Evolutionary conservation across 139 green algal species (phyloP).

Genomic region (Chloropicon primus): DNA sequence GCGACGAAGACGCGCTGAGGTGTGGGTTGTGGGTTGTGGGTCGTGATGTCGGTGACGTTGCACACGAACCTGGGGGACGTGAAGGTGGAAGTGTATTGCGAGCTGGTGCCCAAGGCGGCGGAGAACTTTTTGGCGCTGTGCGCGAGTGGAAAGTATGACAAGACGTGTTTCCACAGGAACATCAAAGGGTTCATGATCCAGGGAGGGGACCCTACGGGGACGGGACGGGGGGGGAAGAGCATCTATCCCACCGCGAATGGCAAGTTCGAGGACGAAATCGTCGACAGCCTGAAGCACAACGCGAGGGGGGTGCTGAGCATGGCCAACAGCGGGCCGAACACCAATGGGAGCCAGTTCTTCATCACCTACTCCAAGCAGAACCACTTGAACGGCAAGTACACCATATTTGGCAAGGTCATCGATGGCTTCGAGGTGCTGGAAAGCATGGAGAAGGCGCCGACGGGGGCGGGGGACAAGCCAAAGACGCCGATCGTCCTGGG

Average conservation of each 20-base stretch:
- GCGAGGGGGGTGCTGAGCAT: conserved; percentile 85
- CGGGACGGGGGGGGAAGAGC: conserved; percentile 78
- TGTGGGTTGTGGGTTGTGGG: background rate
- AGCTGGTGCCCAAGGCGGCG: conserved; percentile 50
- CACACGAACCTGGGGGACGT: conserved; percentile 92
- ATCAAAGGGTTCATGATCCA: conserved; percentile 93
- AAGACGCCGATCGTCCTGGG: background rate
- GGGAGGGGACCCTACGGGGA: conserved; percentile 75
- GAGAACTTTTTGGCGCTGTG: conserved; percentile 93
- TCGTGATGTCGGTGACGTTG: conserved; percentile 61
- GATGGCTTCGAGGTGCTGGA: conserved; percentile 86
- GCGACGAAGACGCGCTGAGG: no score
- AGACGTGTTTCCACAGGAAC: conserved; percentile 83
- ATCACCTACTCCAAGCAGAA: conserved; percentile 86
- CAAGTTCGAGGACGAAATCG: conserved; percentile 92
- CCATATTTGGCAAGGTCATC: conserved; percentile 84
- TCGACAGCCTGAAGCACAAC: conserved; percentile 69
- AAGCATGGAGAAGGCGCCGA: conserved; percentile 81
- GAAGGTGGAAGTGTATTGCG: conserved; percentile 91
- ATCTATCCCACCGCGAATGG: conserved; percentile 72
- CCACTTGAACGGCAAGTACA: conserved; percentile 85
- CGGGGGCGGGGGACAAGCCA: conserved; percentile 23
- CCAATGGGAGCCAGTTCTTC: conserved; percentile 90
- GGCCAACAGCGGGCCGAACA: conserved; percentile 91
- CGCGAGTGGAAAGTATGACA: conserved; percentile 82